Conservation (phyloP, 192 early-diverging fungal genomes). For the Gaertneriomyces semiglobifer region DNA sequence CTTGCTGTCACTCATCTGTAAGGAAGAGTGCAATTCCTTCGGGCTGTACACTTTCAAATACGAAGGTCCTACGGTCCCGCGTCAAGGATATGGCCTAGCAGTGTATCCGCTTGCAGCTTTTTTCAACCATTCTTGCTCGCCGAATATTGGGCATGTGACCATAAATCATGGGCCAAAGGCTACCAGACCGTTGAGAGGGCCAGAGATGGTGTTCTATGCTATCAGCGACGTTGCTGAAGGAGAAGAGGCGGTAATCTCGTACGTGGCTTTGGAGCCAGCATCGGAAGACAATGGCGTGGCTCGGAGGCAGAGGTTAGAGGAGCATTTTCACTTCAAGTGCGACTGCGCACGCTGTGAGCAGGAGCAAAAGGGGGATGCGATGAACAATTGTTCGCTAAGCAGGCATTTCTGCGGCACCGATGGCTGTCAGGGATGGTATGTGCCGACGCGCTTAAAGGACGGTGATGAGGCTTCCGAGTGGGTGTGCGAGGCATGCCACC, state of each 20-base stretch:
- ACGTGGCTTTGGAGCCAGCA: conserved; percentile 27
- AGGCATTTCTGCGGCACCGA: conserved; percentile 8
- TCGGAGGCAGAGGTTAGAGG: conserved; percentile 26
- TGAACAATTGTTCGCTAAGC: neutral
- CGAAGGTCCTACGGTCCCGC: conserved; percentile 13
- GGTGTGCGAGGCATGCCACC: too few species aligned
- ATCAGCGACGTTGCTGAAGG: conserved; percentile 26
- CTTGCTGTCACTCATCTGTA: conserved; percentile 37
- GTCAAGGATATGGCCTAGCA: conserved; percentile 43
- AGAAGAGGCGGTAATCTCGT: conserved; percentile 40
- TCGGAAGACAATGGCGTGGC: neutral
- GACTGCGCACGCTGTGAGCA: conserved; percentile 37
- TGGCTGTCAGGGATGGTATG: conserved; percentile 25
- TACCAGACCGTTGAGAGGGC: neutral
- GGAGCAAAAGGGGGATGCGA: conserved; percentile 7
- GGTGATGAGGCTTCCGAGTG: neutral
- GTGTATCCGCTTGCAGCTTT: conserved; percentile 43
- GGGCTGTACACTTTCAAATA: conserved; percentile 43
- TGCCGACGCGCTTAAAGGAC: conserved; percentile 5
- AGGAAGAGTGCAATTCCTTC: conserved; percentile 55
- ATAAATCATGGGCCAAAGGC: neutral
- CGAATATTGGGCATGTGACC: conserved; percentile 42
- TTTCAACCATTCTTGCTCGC: conserved; percentile 51
- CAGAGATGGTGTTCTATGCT: conserved; percentile 42
- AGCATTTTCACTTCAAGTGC: conserved; percentile 43